Conservation (phyloP, 148 eudicot species). For the Drosera capensis region DNA sequence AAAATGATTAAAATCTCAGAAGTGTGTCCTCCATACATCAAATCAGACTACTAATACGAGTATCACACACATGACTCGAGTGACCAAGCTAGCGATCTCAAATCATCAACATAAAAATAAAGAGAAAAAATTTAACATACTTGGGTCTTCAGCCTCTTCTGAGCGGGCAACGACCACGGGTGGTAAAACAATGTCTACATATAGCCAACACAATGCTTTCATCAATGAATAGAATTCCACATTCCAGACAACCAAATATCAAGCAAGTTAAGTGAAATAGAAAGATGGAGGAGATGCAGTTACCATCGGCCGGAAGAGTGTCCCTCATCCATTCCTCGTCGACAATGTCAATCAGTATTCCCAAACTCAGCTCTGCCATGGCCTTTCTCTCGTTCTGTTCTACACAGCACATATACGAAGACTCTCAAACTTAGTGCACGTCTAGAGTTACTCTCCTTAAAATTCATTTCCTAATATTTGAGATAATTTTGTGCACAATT, state of each 20-base stretch:
- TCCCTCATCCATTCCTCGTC: conserved; percentile 97
- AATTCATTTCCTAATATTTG: too few species aligned
- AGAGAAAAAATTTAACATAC: too few species aligned
- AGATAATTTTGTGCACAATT: too few species aligned
- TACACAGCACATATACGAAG: too few species aligned
- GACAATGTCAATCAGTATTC: conserved; percentile 62
- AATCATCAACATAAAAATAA: too few species aligned
- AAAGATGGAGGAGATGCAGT: neutral
- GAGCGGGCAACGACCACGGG: conserved; percentile 39
- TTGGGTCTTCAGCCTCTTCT: conserved; percentile 70
- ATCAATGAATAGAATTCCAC: neutral
- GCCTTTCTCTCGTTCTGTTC: neutral
- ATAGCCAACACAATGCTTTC: neutral
- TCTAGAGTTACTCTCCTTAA: too few species aligned
- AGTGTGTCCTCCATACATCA: too few species aligned
- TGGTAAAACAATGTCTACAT: conserved; percentile 50
- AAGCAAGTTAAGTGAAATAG: neutral
- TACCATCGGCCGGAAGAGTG: conserved; percentile 76
- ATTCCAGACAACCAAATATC: neutral
- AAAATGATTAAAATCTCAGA: too few species aligned
- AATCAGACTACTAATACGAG: too few species aligned
- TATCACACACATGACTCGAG: too few species aligned
- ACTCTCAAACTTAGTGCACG: too few species aligned
- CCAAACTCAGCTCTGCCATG: conserved; percentile 63
- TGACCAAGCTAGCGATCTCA: too few species aligned